Evolutionary conservation across 2,329 filamentous ascomycete genomes (phyloP).

Genomic region (Rhynchosporium graminicola): DNA sequence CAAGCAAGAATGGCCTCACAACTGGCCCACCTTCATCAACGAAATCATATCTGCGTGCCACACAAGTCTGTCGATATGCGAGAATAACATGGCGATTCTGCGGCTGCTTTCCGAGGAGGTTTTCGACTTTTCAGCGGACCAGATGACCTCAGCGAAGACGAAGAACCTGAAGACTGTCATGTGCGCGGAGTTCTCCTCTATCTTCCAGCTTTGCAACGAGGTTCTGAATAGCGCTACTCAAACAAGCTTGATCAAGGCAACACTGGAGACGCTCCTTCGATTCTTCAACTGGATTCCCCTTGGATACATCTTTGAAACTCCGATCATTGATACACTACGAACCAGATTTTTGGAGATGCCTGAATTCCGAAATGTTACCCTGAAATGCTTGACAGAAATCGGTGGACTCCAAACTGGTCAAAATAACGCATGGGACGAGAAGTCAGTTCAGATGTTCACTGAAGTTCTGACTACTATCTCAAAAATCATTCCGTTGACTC

Average conservation of each 20-base stretch:
- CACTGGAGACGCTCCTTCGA: conserved; percentile 88
- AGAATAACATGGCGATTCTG: conserved; percentile 99
- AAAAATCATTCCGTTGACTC: conserved; percentile 84
- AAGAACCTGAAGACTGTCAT: conserved; percentile 97
- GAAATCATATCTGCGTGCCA: conserved; percentile 97
- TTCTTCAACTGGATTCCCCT: conserved; percentile 99
- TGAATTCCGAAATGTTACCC: conserved; percentile 93
- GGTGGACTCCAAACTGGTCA: conserved; percentile 85
- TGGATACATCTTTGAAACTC: conserved; percentile 98
- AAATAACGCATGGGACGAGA: conserved; percentile 82
- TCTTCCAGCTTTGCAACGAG: conserved; percentile 96
- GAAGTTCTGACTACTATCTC: conserved; percentile 92
- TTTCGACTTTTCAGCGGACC: conserved; percentile 97
- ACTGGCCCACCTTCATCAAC: conserved; percentile 99
- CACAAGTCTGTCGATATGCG: conserved; percentile 93
- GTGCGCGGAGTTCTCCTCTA: conserved; percentile 97
- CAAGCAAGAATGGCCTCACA: conserved; percentile 99
- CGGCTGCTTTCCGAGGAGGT: conserved; percentile 95
- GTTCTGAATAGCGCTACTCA: conserved; percentile 89
- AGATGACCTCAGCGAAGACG: conserved; percentile 98
- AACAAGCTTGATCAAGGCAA: conserved; percentile 89
- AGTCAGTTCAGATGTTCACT: conserved; percentile 97
- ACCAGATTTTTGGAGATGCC: conserved; percentile 90
- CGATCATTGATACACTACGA: conserved; percentile 90
- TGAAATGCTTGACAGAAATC: conserved; percentile 97